A percentile compares a stretch with the other conserved stretches of the same genome.
These are phyloP conservation scores for Alternaria panax DNA, from an alignment of 2,329 filamentous ascomycete genomes.

Conservation along the genomic window DNA sequence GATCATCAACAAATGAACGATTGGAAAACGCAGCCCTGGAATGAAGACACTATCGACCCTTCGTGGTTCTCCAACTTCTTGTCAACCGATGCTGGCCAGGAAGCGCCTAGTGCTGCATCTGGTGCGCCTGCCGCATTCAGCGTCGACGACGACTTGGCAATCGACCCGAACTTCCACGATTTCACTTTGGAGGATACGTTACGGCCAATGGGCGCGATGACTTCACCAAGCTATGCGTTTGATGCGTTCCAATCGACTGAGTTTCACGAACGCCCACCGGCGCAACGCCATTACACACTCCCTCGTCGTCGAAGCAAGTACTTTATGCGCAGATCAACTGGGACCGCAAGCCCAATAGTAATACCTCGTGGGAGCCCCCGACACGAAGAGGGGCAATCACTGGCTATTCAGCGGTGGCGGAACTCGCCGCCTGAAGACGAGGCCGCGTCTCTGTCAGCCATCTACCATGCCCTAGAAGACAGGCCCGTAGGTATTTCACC, in stretches of 20 bases:
- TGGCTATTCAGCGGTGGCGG: constrained; percentile 69
- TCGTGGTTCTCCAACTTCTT: constrained; percentile 8
- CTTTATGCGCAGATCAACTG: constrained; percentile 14
- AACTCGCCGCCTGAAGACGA: constrained; percentile 71
- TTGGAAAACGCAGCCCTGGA: constrained; percentile 9
- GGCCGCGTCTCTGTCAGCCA: constrained; percentile 67
- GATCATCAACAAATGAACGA: constrained; percentile 2
- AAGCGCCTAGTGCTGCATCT: background rate
- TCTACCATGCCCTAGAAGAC: constrained; percentile 63
- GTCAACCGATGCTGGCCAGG: constrained; percentile 1
- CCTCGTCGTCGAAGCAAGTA: constrained; percentile 30
- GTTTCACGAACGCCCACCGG: background rate
- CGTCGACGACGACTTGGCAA: background rate
- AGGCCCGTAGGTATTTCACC: constrained; percentile 11
- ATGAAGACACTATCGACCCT: constrained; percentile 8
- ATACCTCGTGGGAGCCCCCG: constrained; percentile 11
- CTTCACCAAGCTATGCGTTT: background rate
- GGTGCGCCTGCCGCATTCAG: constrained; percentile 1
- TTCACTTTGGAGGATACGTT: background rate
- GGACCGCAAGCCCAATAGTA: constrained; percentile 15
- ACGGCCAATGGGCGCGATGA: background rate
- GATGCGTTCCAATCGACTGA: constrained; percentile 3
- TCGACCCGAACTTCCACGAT: background rate
- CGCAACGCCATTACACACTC: constrained; percentile 19
- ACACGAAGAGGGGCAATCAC: constrained; percentile 19